A percentile compares a stretch with the other conserved stretches of the same genome.
Conservation (phyloP, 768 basidiomycete genomes). For the Suillus occidentalis region DNA sequence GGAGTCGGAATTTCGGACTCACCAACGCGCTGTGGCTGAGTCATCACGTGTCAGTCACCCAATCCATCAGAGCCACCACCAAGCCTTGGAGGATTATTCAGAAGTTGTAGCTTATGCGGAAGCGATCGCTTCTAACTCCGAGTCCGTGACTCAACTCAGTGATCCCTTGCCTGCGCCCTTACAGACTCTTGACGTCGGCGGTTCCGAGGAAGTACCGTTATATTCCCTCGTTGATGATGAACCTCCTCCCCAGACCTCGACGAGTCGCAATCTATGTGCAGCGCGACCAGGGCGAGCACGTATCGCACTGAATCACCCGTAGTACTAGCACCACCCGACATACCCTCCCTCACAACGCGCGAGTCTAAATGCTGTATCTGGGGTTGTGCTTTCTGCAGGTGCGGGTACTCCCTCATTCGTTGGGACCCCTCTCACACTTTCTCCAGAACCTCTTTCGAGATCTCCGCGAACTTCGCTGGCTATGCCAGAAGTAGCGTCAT, state of each 20-base stretch:
- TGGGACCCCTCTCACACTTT: no score
- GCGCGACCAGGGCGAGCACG: background rate
- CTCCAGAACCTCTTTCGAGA: background rate
- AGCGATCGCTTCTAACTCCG: background rate
- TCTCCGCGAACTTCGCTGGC: background rate
- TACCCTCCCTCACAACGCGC: background rate
- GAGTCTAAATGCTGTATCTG: background rate
- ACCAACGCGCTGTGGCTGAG: no score
- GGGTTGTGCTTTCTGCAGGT: background rate
- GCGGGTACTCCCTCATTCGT: background rate
- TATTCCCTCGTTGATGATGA: constrained; percentile 26
- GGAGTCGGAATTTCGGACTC: no score
- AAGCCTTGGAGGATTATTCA: background rate
- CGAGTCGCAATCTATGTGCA: constrained; percentile 10
- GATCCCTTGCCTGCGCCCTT: background rate
- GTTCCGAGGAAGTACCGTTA: constrained; percentile 21
- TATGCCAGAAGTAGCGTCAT: background rate
- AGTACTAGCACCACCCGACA: background rate
- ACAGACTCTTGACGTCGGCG: constrained; percentile 1
- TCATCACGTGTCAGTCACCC: no score
- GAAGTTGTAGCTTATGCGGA: no score
- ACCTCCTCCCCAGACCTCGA: constrained; percentile 27
- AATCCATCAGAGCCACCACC: background rate
- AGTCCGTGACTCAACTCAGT: background rate
- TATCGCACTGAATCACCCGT: background rate